Percentiles rank a stretch among this genome's conserved stretches.
Evolutionary conservation across 2,329 filamentous ascomycete species (phyloP).

Genomic region (Harringtonia lauricola): DNA sequence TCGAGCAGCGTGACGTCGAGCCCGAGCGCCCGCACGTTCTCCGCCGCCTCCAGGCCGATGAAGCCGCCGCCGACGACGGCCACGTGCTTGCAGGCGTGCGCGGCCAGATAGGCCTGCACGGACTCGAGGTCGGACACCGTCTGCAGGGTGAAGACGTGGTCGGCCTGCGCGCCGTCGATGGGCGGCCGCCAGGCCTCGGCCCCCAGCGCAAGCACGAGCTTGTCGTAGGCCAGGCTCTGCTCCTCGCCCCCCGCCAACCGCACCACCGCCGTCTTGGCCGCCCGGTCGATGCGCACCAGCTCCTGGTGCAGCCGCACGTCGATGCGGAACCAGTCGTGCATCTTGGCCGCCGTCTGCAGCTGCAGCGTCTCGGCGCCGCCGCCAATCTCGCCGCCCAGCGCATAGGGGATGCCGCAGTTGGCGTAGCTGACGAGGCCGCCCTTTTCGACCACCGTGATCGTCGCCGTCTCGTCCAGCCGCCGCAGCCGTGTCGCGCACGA

Average conservation of each 20-base stretch:
- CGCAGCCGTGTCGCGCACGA: slow-evolving; percentile 14
- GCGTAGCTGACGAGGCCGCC: slow-evolving; percentile 16
- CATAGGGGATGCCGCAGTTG: slow-evolving; percentile 18
- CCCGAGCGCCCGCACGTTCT: slow-evolving; percentile 12
- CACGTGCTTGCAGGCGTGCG: slow-evolving; percentile 6
- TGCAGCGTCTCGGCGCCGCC: slow-evolving; percentile 11
- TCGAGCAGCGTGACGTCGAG: slow-evolving; percentile 15
- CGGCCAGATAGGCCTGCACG: slow-evolving; percentile 11
- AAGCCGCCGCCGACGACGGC: slow-evolving; percentile 13
- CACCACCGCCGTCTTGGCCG: slow-evolving; percentile 4
- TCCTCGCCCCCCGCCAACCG: slow-evolving; percentile 1
- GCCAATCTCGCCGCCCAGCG: slow-evolving; percentile 14
- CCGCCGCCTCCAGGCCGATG: slow-evolving; percentile 14
- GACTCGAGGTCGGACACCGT: slow-evolving; percentile 15
- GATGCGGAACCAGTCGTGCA: slow-evolving; percentile 16
- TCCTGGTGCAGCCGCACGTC: slow-evolving; percentile 14
- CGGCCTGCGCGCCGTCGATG: slow-evolving; percentile 12
- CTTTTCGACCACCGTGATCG: slow-evolving; percentile 17
- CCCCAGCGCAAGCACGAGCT: slow-evolving; percentile 15
- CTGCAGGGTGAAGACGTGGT: slow-evolving; percentile 15
- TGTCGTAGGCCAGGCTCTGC: slow-evolving; percentile 11
- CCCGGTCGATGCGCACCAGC: slow-evolving; percentile 13
- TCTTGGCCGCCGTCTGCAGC: slow-evolving; percentile 14
- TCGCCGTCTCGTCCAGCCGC: slow-evolving; percentile 14
- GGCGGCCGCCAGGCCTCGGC: slow-evolving; percentile 12